A percentile compares a stretch with the other conserved stretches of the same genome.
Conservation (phyloP, 805 yeast species). For the Yamadazyma sp. region DNA sequence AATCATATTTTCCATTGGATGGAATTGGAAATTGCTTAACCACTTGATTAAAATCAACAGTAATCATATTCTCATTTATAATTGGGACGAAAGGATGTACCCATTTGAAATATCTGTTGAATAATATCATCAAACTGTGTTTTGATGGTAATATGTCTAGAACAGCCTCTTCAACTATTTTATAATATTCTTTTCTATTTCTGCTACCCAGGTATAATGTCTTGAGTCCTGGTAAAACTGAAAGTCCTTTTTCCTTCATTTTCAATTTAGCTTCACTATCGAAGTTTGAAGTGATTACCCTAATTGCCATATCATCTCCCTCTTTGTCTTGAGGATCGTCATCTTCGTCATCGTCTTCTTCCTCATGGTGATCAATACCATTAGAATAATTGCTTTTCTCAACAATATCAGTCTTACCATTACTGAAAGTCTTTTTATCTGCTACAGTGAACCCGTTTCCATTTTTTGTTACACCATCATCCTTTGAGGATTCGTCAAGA, state of each 20-base stretch:
- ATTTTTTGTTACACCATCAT: not conserved
- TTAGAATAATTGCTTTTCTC: constrained; percentile 4
- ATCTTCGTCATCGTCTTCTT: constrained; percentile 9
- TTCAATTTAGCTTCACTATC: constrained; percentile 11
- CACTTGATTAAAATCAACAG: constrained; percentile 22
- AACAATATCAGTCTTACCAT: not conserved
- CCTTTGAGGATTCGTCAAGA: not conserved
- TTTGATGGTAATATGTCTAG: constrained; percentile 28
- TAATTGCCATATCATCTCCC: constrained; percentile 24
- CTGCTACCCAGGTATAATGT: constrained; percentile 17
- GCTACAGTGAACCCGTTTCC: not conserved
- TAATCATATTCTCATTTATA: constrained; percentile 26
- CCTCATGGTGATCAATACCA: constrained; percentile 1
- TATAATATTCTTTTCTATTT: constrained; percentile 22
- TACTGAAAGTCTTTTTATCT: too few relatives aligned
- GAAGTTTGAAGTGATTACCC: constrained; percentile 26
- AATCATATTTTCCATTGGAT: constrained; percentile 16
- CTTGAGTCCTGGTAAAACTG: constrained; percentile 20
- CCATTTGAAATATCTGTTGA: constrained; percentile 33
- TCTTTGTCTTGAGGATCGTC: constrained; percentile 13
- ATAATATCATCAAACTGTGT: constrained; percentile 23
- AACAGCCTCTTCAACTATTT: constrained; percentile 25
- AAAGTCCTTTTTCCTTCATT: constrained; percentile 1
- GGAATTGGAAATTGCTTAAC: constrained; percentile 22
- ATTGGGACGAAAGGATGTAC: constrained; percentile 40